Conservation (phyloP, 2,329 filamentous ascomycete species). For the Neofusicoccum umdonicola region DNA sequence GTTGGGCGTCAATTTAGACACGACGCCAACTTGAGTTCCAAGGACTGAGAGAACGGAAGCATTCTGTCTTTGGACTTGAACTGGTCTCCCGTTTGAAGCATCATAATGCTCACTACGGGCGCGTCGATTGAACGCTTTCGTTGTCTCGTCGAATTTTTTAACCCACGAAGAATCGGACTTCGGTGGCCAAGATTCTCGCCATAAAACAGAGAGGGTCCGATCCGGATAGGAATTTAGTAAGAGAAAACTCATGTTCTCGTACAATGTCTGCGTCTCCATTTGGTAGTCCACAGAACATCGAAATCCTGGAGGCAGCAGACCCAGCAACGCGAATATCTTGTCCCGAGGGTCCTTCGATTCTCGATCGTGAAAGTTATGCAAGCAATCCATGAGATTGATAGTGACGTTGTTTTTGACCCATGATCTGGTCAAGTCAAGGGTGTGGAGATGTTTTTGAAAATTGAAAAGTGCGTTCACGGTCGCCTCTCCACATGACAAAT, state of each 20-base stretch:
- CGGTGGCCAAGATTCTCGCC: background rate
- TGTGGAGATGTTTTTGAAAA: background rate
- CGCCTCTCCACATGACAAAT: background rate
- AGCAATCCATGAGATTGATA: background rate
- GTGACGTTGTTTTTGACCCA: background rate
- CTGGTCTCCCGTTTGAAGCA: background rate
- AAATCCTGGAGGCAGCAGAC: background rate
- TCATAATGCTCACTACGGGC: background rate
- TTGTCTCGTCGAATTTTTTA: background rate
- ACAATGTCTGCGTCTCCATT: background rate
- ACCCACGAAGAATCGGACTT: background rate
- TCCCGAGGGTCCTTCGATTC: background rate
- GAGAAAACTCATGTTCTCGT: background rate
- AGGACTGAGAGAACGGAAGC: background rate
- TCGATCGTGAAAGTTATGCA: background rate
- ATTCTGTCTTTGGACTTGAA: background rate
- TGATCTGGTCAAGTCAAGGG: background rate
- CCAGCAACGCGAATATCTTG: background rate
- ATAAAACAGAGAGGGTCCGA: background rate
- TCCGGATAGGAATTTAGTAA: background rate
- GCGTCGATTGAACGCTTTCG: background rate
- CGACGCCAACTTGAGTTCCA: background rate
- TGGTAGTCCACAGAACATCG: background rate
- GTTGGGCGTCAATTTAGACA: background rate
- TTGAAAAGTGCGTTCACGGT: background rate